A percentile compares a stretch with the other conserved stretches of the same genome.
Conservation (phyloP, 768 basidiomycete species). For the Lactarius vividus region DNA sequence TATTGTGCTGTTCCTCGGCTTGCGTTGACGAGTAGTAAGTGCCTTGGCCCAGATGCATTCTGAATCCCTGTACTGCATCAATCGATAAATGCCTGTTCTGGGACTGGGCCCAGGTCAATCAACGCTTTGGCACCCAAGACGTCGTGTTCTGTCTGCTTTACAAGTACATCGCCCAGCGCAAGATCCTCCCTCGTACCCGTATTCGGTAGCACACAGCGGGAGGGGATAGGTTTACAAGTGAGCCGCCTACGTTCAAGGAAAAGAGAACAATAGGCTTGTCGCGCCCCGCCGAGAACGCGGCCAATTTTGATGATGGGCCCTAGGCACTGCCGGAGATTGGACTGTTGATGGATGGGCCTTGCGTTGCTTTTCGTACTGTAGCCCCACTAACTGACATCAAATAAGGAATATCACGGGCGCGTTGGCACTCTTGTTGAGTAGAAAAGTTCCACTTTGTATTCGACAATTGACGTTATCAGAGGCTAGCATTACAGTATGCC, state of each 20-base stretch:
- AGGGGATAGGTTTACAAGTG: slow-evolving; percentile 54
- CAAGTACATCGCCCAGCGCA: slow-evolving; percentile 6
- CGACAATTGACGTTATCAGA: background rate
- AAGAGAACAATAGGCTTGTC: background rate
- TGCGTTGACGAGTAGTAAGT: slow-evolving; percentile 44
- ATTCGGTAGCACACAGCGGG: slow-evolving; percentile 46
- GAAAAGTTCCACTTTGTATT: background rate
- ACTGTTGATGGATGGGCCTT: slow-evolving; percentile 56
- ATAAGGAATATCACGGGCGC: background rate
- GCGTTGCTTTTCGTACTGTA: slow-evolving; percentile 30
- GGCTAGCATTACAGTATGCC: background rate
- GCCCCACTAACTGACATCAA: background rate
- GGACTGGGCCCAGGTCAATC: slow-evolving; percentile 32
- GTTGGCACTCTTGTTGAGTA: background rate
- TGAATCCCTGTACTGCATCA: background rate
- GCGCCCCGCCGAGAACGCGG: background rate
- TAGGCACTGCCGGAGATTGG: slow-evolving; percentile 54
- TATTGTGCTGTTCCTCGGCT: slow-evolving; percentile 55
- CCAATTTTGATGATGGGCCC: slow-evolving; percentile 4
- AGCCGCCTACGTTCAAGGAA: slow-evolving; percentile 27
- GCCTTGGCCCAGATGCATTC: background rate
- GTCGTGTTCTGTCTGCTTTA: slow-evolving; percentile 14
- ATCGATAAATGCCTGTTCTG: slow-evolving; percentile 53
- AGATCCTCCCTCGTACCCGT: slow-evolving; percentile 29
- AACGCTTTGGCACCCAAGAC: slow-evolving; percentile 27